Evolutionary conservation across 805 yeast genomes (phyloP).

Genomic region (Nakazawaea wyomingensis): DNA sequence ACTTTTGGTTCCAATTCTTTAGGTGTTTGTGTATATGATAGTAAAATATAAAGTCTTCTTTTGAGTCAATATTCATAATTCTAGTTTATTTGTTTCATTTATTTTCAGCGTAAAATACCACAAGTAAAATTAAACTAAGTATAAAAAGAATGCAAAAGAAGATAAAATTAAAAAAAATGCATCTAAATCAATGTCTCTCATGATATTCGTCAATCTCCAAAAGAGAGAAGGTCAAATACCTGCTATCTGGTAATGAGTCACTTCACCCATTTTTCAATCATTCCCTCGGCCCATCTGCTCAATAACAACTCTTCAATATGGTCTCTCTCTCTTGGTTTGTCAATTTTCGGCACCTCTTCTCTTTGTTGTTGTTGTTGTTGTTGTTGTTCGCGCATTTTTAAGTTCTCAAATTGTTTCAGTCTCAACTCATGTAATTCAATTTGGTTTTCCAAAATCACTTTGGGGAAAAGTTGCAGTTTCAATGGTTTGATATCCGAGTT

Average conservation of each 20-base stretch:
- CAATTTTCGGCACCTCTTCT: not conserved
- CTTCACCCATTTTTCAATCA: constrained; percentile 18
- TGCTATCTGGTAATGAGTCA: no score
- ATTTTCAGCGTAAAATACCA: no score
- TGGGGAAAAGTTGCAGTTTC: constrained; percentile 25
- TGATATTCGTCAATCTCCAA: no score
- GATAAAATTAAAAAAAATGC: not conserved
- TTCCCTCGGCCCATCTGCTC: constrained; percentile 45
- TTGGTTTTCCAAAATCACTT: constrained; percentile 19
- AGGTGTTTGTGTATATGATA: no score
- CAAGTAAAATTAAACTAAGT: no score
- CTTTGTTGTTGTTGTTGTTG: not conserved
- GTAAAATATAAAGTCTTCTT: no score
- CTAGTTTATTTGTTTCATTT: no score
- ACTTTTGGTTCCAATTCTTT: not conserved
- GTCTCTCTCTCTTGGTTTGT: constrained; percentile 18
- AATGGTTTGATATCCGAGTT: constrained; percentile 22
- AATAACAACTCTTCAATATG: constrained; percentile 39
- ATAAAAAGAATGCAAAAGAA: no score
- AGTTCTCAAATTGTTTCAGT: not conserved
- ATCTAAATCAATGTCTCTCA: not conserved
- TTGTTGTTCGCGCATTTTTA: constrained; percentile 3
- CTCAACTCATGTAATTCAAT: constrained; percentile 14
- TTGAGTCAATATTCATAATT: no score
- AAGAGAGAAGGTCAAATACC: no score